phyloP scores from a whole-genome alignment of 371 early-diverging fungal species.

The Saksenaea vasiformis region DNA sequence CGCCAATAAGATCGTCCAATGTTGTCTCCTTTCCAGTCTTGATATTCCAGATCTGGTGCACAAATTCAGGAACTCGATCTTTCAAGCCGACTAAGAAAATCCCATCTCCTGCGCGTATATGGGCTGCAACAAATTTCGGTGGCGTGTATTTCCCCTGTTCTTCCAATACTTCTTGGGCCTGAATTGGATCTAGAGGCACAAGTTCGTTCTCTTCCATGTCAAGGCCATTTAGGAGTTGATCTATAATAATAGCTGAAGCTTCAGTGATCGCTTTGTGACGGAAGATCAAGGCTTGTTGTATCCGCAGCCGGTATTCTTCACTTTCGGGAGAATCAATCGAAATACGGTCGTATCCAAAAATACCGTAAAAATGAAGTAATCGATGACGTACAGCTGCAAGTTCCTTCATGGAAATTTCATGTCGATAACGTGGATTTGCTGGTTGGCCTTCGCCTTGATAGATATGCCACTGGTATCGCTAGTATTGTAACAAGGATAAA shows the following conservation, averaged over 20 bases:
- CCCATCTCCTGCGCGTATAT: slow-evolving; percentile 41
- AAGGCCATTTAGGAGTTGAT: slow-evolving; percentile 21
- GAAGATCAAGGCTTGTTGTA: slow-evolving; percentile 29
- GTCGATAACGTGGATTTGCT: slow-evolving; percentile 24
- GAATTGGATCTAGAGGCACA: slow-evolving; percentile 23
- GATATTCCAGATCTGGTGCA: slow-evolving; percentile 32
- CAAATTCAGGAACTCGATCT: slow-evolving; percentile 29
- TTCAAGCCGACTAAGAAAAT: slow-evolving; percentile 25
- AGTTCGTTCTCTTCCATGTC: slow-evolving; percentile 13
- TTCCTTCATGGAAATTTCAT: slow-evolving; percentile 23
- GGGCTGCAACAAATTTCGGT: slow-evolving; percentile 37
- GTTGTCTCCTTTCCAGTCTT: slow-evolving; percentile 32
- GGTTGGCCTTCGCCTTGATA: slow-evolving; percentile 10
- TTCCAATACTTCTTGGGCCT: slow-evolving; percentile 18
- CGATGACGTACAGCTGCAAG: slow-evolving; percentile 19
- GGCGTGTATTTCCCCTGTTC: slow-evolving; percentile 12
- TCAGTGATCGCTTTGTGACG: slow-evolving; percentile 23
- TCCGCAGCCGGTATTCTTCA: slow-evolving; percentile 25
- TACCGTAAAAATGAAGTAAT: slow-evolving; percentile 30
- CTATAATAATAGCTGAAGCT: slow-evolving; percentile 23
- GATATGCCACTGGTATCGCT: slow-evolving; percentile 35
- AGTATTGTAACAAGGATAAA: not conserved
- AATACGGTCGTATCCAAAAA: slow-evolving; percentile 31
- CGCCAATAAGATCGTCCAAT: slow-evolving; percentile 23
- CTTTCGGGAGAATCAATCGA: slow-evolving; percentile 10